Evolutionary conservation across 2,329 filamentous ascomycete genomes (phyloP), one percentile per base, ranked within the genome.

Genomic region (Aspergillus phoenicis): DNA sequence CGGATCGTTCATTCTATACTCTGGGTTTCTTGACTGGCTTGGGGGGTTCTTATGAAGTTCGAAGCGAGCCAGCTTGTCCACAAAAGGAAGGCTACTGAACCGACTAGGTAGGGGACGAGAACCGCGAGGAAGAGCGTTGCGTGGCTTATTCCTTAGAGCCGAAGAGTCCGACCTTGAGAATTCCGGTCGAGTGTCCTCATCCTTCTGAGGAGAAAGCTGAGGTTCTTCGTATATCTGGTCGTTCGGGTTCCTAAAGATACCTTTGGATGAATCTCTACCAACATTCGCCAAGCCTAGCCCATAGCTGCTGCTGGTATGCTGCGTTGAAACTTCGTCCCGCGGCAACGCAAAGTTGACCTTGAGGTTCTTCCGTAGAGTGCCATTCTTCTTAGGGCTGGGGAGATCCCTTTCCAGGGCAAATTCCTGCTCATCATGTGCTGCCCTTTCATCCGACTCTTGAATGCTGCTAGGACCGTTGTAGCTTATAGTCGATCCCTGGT

Each of bases 31-130:
- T 49, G 92, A 93, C 71, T 95, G 93, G 20, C 87, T 88, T 0
- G 92, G 91, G 17, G 91, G 87, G 69, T 97, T 96, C 68, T 85
- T 89, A 75, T 96, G 86, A 60, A 96, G 95, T 74, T 97, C 91
- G 59, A 88, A 84, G 22, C 82, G 78, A 8, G 84, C 70, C 33
- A 77, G 74, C 66, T 81, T 81, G 61, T 81, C 73, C 65, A 78
- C 65, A 57, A 80, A 75, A 59, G 81, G 76, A 75, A 71, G 64
- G 75, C 70, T 77, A 80, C 73, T 75, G 62, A 69, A 78, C 43
- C 80, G 71, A 59, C 78, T 77, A 20, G 78, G 77, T 39, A 81
- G 74, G 26, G 74, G 78, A 52, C 78, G 79, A 58, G 71, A 70
- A 49, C 73, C 70, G 70, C 76, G 75, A 75, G 80, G 70, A 58